Evolutionary conservation across 306 rosid genomes (phyloP).

Genomic region (Cucurbita moschata): DNA sequence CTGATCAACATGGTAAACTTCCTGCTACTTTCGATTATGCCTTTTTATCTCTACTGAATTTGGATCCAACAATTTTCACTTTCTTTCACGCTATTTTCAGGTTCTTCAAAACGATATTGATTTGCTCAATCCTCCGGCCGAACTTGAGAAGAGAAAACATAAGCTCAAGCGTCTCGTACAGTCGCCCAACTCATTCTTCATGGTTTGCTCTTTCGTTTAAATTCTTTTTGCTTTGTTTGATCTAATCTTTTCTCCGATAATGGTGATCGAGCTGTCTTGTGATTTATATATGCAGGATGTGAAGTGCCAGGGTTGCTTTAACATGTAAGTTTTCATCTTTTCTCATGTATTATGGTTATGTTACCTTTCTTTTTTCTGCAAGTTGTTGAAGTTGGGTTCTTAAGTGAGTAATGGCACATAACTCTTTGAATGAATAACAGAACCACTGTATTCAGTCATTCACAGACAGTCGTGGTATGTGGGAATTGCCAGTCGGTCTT

Average conservation of each 20-base stretch:
- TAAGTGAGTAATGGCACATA: neutral
- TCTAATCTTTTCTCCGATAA: neutral
- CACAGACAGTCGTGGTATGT: constrained; percentile 36
- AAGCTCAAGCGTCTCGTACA: constrained; percentile 56
- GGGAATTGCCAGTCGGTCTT: constrained; percentile 37
- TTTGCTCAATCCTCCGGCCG: constrained; percentile 46
- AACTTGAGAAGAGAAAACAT: constrained; percentile 48
- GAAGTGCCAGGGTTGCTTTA: constrained; percentile 7
- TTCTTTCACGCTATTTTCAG: constrained; percentile 1
- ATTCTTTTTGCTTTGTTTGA: neutral
- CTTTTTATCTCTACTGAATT: neutral
- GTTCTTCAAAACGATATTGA: constrained; percentile 50
- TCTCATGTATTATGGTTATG: too few species aligned
- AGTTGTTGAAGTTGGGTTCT: neutral
- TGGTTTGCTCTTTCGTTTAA: constrained; percentile 11
- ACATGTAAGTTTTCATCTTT: neutral
- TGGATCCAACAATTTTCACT: neutral
- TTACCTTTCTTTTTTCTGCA: neutral
- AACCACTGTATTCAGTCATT: constrained; percentile 36
- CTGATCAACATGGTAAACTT: neutral
- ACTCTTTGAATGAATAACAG: constrained; percentile 9
- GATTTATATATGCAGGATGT: neutral
- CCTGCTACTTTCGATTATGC: neutral
- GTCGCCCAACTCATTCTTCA: constrained; percentile 46
- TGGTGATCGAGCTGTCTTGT: neutral